Base-by-base conservation (phyloP, 768 basidiomycete genomes). In the Flagelloscypha sp. region DNA sequence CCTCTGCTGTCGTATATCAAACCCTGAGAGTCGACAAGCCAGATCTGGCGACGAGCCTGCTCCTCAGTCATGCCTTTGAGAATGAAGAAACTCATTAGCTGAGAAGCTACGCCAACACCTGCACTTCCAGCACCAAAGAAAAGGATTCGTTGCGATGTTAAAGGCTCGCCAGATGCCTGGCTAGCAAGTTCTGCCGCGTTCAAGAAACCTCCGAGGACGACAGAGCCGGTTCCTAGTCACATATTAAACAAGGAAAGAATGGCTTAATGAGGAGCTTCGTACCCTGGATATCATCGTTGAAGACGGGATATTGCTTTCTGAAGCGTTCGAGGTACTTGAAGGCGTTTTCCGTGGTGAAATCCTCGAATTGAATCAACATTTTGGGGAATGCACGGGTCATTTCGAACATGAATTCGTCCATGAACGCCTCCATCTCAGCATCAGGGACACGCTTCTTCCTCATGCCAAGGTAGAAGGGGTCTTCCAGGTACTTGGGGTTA, bases 51-150 rank as follows among this genome's bases (percentile, higher is more conserved):
- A 37, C 78, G 75, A 13, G 90, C 90, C 54, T 92, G 76, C 43
- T 89, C 75, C 46, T 75, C 68, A 4, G 74, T 70, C 50, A 92
- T 54, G 17, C 90, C 87, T 46, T 82, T 70, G 43, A 86, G 59
- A 24, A 74, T 86, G 68, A 92, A 90, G 71, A 92, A 94, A 56
- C 82, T 84, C 66, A 80, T 74, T 34, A 88, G 63, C 55, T 94
- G 89, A 61, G 74, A 79, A 38, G 83, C 92, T 29, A 97, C 92
- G 30, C 92, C 93, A 35, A 95, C 84, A 43, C 89, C 92, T 2
- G 88, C 86, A 17, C 81, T 84, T 5, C 93, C 93, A 4, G 92
- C 88, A 12, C 93, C 93, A 36, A 88, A 80, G 70, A 97, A 94
- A 27, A 94, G 74, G 48, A 95, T 87, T 24, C 79, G 76, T 50